Evolutionary conservation across 192 early-diverging fungal species (phyloP).

Genomic region (Coemansia sp.): DNA sequence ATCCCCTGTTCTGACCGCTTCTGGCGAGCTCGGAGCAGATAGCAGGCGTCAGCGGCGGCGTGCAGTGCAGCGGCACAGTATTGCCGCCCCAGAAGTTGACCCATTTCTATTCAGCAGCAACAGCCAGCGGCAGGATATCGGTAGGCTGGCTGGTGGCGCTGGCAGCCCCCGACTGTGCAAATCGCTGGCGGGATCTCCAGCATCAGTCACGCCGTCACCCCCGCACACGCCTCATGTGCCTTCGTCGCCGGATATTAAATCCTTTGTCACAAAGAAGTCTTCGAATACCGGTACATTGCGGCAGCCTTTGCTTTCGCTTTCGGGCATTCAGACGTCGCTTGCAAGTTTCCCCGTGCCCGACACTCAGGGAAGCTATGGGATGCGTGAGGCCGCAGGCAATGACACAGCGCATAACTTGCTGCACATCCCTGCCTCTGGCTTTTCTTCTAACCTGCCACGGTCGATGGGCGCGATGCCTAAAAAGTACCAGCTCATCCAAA

Average conservation of each 20-base stretch:
- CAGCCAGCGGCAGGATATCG: not conserved
- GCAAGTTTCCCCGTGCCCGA: slow-evolving; percentile 3
- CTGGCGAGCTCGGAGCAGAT: not conserved
- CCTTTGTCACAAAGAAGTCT: not conserved
- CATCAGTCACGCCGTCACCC: slow-evolving; percentile 4
- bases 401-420: not conserved
- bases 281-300: not conserved
- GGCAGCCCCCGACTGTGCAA: slow-evolving; percentile 6
- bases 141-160: slow-evolving; percentile 3
- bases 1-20: not conserved
- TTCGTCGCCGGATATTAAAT: not conserved
- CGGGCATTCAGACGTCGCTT: not conserved
- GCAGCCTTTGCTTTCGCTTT: not conserved
- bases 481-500: slow-evolving; percentile 36
- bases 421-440: not conserved
- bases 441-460: not conserved
- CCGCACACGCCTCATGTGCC: slow-evolving; percentile 11
- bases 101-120: not conserved
- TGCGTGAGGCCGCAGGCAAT: not conserved
- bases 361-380: not conserved
- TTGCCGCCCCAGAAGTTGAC: not conserved
- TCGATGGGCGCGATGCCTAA: slow-evolving; percentile 11
- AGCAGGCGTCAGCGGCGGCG: slow-evolving; percentile 8
- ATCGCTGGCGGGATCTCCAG: slow-evolving; percentile 8
- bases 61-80: slow-evolving; percentile 3